Evolutionary conservation across 129 eudicot genomes (phyloP), one percentile per base, ranked within the genome.

Genomic region (Helichrysum umbraculigerum): DNA sequence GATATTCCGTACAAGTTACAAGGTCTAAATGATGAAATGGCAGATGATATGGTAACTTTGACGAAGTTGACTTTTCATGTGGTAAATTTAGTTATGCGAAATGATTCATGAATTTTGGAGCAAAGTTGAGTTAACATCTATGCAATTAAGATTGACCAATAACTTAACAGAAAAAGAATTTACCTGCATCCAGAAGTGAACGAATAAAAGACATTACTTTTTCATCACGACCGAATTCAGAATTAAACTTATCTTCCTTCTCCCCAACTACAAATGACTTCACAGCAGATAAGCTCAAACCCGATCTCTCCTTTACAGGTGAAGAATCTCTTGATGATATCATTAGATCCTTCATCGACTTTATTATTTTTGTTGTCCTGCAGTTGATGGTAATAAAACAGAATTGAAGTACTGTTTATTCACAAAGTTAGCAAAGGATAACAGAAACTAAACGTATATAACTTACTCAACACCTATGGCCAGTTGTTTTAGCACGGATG

Each of bases 401-500:
- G 52, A 28, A 75, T 19, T n/a, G 4, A 52, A 72, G 20, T 35
- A 47, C 2, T 62, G 47, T 25, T 25, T 25, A 25, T 25, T 73
- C 74, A 65, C 52, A 73, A 73, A 12, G 25, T 12, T 47, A 71
- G 30, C 54, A 54, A 10, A 11, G 22, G 8, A 11, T 35, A 42
- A 65, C 35, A 19, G 7, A 39, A 34, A 32, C 6, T 39, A 20
- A 42, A 22, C 44, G 14, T 33, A 37, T 65, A 71, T 20, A 61
- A 87, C 96, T 90, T 93, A 91, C 98, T 93, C 91, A 79, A 87
- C 73, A 80, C 90, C 96, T 78, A 90, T 81, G 35, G 89, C 95
- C 75, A 93, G 67, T 73, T 88, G 98, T 80, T 84, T 91, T 67
- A 91, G 59, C 39, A 83, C 71, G 34, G 87, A 76, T 59, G 84